A percentile compares a stretch with the other conserved stretches of the same genome.
Evolutionary conservation across 2,329 filamentous ascomycete species (phyloP).

Genomic region (Ceratocystis albifundus): DNA sequence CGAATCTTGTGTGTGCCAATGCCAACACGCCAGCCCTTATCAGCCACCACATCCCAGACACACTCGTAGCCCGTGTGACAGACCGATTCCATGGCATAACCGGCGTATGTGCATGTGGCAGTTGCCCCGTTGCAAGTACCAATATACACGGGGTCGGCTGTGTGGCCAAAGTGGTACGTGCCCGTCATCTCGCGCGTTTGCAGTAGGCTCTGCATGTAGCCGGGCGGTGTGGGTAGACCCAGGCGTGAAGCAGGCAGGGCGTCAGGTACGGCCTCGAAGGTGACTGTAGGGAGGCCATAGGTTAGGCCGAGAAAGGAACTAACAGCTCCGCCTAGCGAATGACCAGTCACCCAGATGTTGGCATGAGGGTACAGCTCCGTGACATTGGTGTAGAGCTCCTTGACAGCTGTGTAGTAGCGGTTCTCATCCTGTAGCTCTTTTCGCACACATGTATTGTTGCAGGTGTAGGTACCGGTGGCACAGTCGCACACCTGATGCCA

Average conservation of each 20-base stretch:
- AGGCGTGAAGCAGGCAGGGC: constrained; percentile 74
- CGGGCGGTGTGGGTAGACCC: constrained; percentile 75
- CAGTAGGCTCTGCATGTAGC: constrained; percentile 56
- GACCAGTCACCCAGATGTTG: constrained; percentile 79
- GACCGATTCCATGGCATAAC: constrained; percentile 86
- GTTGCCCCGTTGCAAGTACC: constrained; percentile 85
- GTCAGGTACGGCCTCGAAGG: constrained; percentile 87
- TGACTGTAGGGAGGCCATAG: constrained; percentile 80
- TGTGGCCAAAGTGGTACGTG: constrained; percentile 85
- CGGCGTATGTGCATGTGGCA: constrained; percentile 78
- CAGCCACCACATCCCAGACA: constrained; percentile 80
- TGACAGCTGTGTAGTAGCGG: constrained; percentile 78
- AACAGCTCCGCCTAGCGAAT: constrained; percentile 84
- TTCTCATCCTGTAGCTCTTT: constrained; percentile 68
- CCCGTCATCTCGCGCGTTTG: constrained; percentile 64
- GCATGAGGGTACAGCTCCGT: constrained; percentile 76
- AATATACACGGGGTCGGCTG: constrained; percentile 88
- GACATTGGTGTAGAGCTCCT: constrained; percentile 85
- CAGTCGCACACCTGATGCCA: constrained; percentile 94
- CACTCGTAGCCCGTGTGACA: constrained; percentile 86
- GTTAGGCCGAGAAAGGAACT: constrained; percentile 81
- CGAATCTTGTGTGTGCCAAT: constrained; percentile 86
- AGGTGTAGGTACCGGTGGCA: constrained; percentile 72
- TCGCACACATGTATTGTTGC: constrained; percentile 82
- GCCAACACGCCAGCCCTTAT: constrained; percentile 84